These are phyloP conservation scores for Crithidia mellificae DNA, from an alignment of 208 protist genomes.

Conservation along the genomic window DNA sequence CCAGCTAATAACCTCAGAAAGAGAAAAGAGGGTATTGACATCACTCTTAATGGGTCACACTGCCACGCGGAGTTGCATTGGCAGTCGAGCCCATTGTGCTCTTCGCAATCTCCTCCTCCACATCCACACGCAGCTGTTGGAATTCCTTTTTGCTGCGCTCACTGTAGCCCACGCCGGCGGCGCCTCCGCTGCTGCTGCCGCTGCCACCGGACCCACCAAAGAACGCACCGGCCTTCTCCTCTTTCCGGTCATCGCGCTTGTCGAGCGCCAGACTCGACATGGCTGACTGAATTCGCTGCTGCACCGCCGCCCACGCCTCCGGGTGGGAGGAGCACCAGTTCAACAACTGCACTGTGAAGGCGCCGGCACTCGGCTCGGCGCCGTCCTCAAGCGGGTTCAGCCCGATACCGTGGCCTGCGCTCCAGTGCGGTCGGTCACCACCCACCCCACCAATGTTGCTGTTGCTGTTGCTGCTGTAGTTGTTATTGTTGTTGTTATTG, in stretches of 20 bases:
- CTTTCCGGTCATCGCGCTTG: slow-evolving; percentile 30
- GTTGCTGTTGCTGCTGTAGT: not conserved
- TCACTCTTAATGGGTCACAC: slow-evolving; percentile 4
- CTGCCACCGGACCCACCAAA: slow-evolving; percentile 1
- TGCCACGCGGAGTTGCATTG: not conserved
- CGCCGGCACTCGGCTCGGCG: slow-evolving; percentile 14
- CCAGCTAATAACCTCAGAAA: too few species aligned
- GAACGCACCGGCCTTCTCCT: slow-evolving; percentile 17
- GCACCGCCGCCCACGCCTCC: slow-evolving; percentile 11
- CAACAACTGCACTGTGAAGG: slow-evolving; percentile 53
- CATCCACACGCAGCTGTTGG: slow-evolving; percentile 26
- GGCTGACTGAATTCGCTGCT: slow-evolving; percentile 11
- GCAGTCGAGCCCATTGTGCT: not conserved
- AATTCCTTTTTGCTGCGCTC: slow-evolving; percentile 33
- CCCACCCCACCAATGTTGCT: not conserved
- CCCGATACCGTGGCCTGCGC: not conserved
- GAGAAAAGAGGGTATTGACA: not conserved
- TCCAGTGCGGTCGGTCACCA: slow-evolving; percentile 1
- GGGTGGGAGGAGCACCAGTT: slow-evolving; percentile 42
- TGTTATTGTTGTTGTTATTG: not conserved
- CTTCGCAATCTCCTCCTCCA: slow-evolving; percentile 28
- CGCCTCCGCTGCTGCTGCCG: slow-evolving; percentile 5
- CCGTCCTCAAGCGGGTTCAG: slow-evolving; percentile 16
- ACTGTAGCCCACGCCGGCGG: slow-evolving; percentile 17
- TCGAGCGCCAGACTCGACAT: slow-evolving; percentile 23